Evolutionary conservation across 116 monocot species (phyloP).

Genomic region (Dioscorea cayenensis): DNA sequence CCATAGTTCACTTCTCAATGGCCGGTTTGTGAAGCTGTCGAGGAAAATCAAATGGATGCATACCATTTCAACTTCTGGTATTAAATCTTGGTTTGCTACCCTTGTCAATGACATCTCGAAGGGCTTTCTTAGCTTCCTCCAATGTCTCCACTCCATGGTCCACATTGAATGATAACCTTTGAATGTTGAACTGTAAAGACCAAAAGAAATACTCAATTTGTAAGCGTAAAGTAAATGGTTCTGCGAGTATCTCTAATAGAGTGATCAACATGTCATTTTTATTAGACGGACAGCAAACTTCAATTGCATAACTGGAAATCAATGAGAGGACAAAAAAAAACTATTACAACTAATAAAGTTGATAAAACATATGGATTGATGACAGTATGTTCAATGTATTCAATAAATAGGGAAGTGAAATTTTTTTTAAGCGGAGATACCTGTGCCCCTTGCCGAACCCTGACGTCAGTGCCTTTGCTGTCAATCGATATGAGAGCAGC

Average conservation of each 20-base stretch:
- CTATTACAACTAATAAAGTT: background rate
- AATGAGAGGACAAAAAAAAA: background rate
- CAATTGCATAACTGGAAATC: background rate
- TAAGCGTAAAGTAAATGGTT: background rate
- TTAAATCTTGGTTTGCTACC: constrained; percentile 3
- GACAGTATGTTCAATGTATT: too few species aligned
- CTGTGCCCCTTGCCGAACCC: constrained; percentile 92
- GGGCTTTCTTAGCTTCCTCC: constrained; percentile 64
- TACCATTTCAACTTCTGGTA: background rate
- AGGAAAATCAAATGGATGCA: background rate
- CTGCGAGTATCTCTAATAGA: background rate
- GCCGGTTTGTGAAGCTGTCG: too few species aligned
- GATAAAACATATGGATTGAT: too few species aligned
- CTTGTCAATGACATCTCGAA: constrained; percentile 40
- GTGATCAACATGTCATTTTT: background rate
- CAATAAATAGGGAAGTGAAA: too few species aligned
- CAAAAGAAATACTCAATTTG: background rate
- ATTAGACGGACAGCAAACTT: background rate
- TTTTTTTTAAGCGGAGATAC: constrained; percentile 17
- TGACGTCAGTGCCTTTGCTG: constrained; percentile 85
- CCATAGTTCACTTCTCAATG: too few species aligned
- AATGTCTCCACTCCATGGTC: constrained; percentile 48
- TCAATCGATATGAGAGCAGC: constrained; percentile 94
- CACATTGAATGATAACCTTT: constrained; percentile 59
- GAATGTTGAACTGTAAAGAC: constrained; percentile 59